Percentiles rank a stretch among this genome's conserved stretches.
Conservation (phyloP, 371 early-diverging fungal genomes). For the Mucor velutinosus region DNA sequence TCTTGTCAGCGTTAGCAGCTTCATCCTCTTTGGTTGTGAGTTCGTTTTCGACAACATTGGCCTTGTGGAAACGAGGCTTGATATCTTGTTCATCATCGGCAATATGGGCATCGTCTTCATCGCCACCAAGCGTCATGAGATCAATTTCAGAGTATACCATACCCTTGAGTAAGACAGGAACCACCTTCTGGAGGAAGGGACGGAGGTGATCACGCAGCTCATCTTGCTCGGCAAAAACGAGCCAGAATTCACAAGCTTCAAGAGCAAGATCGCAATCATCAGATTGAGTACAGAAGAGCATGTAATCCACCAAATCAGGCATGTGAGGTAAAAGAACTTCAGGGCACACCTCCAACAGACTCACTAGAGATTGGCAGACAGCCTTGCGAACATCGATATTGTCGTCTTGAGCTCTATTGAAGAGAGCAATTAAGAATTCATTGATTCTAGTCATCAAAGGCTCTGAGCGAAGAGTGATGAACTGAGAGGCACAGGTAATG, state of each 20-base stretch:
- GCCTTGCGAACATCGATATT: slow-evolving; percentile 81
- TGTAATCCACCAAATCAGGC: slow-evolving; percentile 85
- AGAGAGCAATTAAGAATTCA: slow-evolving; percentile 78
- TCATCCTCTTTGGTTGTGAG: slow-evolving; percentile 52
- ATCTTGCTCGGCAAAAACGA: slow-evolving; percentile 92
- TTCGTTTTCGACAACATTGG: slow-evolving; percentile 74
- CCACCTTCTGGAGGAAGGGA: slow-evolving; percentile 76
- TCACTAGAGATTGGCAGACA: slow-evolving; percentile 93
- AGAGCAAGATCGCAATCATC: slow-evolving; percentile 84
- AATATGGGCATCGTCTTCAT: slow-evolving; percentile 82
- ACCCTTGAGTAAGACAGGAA: slow-evolving; percentile 90
- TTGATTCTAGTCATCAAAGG: slow-evolving; percentile 74
- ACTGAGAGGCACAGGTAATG: slow-evolving; percentile 79
- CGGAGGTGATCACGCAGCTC: slow-evolving; percentile 75
- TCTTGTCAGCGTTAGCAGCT: slow-evolving; percentile 25
- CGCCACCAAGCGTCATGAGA: slow-evolving; percentile 72
- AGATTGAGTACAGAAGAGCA: slow-evolving; percentile 88
- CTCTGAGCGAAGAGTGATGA: slow-evolving; percentile 71
- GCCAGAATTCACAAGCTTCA: slow-evolving; percentile 98
- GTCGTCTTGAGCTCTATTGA: slow-evolving; percentile 78
- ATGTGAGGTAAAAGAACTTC: slow-evolving; percentile 84
- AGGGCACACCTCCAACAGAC: slow-evolving; percentile 82
- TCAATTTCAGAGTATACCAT: slow-evolving; percentile 97
- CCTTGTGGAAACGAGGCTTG: slow-evolving; percentile 90
- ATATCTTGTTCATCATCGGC: slow-evolving; percentile 90